Evolutionary conservation across 345 rosid species (phyloP), one percentile per base, ranked within the genome.

Genomic region (Luvunga scandens): DNA sequence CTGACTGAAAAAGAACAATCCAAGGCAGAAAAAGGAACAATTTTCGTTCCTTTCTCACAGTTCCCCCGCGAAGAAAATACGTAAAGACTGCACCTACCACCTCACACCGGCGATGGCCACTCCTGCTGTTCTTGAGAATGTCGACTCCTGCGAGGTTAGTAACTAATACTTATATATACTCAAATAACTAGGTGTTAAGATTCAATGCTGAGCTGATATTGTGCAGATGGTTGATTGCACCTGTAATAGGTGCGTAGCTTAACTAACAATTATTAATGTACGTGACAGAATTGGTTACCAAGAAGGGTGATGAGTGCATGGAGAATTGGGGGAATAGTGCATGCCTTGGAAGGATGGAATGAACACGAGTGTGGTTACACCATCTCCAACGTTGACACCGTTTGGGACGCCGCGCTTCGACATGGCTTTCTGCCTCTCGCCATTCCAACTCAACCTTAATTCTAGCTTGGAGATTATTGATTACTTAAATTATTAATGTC

Each of bases 71-170:
- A 81, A 69, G 39, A 72, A 85, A 78, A 0, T 70, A 16, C 78
- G 92, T 9, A 81, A 76, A 6, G 86, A 91, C 73, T 91, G 94
- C 81, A 56, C 75, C 72, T 90, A 90, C 80, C 86, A 88, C 70
- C 60, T 56, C 30, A 89, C 91, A 53, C 94, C 95, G 1, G 91
- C 92, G 25, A 84, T 93, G 93, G 55, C 30, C 12, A 79, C 86
- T 39, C 91, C 97, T 0, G 7, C 59, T 5, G 78, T 90, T 14
- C 83, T 89, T 16, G 86, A 90, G 73, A 93, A 90, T 78, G 76
- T 91, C 65, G 24, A 80, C 6, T 68, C 82, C 28, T 74, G 82
- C 16, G 78, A 79, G 82, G 82, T 79, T 12, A 75, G 69, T 25
- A 16, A 10, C 18, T 33, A 4, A 3, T 9, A 59, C 18, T 14